Evolutionary conservation across 2,329 filamentous ascomycete genomes (phyloP).

Genomic region (Metarhizium brunneum): DNA sequence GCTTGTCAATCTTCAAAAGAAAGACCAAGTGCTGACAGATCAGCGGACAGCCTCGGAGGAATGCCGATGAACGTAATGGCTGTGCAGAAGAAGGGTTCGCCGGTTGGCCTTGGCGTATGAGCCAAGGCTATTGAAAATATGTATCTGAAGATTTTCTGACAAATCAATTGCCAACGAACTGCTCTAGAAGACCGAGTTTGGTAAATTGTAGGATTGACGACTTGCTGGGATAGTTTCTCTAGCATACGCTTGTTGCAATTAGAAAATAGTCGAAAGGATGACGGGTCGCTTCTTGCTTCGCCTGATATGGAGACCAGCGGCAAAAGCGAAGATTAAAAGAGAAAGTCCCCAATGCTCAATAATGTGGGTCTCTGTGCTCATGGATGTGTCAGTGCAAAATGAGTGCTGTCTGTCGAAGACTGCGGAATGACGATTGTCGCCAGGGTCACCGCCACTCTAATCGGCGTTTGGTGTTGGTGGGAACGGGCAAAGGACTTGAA

Average conservation of each 20-base stretch:
- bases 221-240: background rate
- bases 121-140: background rate
- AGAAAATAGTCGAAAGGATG: background rate
- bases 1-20: background rate
- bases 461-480: background rate
- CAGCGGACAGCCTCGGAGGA: background rate
- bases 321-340: background rate
- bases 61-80: background rate
- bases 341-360: background rate
- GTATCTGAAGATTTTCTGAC: background rate
- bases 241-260: background rate
- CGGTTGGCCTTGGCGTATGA: background rate
- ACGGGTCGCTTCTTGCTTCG: background rate
- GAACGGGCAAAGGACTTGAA: background rate
- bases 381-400: background rate
- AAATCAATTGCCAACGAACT: background rate
- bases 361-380: background rate
- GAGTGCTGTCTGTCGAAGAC: background rate
- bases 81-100: background rate
- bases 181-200: background rate
- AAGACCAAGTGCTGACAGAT: background rate
- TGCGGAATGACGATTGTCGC: constrained; percentile 9
- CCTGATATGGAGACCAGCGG: background rate
- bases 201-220: background rate
- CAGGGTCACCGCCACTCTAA: constrained; percentile 5